Conservation (phyloP, 257 asterid species). For the Petunia axillaris region DNA sequence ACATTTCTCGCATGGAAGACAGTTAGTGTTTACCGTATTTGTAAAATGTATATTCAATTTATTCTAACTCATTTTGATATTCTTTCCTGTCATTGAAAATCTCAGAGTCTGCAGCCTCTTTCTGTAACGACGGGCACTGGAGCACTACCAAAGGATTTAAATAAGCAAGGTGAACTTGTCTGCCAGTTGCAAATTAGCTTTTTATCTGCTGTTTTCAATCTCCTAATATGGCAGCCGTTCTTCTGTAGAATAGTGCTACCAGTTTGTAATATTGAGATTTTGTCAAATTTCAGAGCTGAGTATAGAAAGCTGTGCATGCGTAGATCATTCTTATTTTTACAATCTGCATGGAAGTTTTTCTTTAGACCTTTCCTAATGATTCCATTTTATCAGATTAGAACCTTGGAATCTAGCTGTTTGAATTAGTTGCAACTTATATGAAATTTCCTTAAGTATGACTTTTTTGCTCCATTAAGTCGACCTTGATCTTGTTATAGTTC, state of each 20-base stretch:
- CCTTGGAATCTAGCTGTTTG: constrained; percentile 20
- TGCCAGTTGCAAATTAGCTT: not conserved
- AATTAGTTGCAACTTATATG: not conserved
- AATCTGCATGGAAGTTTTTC: not conserved
- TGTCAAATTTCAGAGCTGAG: not conserved
- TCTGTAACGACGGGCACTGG: constrained; percentile 19
- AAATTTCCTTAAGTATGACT: constrained; percentile 1
- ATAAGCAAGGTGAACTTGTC: constrained; percentile 27
- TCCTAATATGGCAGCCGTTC: not conserved
- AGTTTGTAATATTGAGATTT: constrained; percentile 1
- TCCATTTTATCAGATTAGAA: not conserved
- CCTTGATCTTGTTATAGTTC: not conserved
- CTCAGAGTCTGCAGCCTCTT: constrained; percentile 27
- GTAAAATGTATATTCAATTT: not conserved
- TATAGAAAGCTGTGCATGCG: not conserved
- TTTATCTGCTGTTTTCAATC: not conserved
- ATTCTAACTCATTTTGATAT: not conserved
- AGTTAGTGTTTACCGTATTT: constrained; percentile 1
- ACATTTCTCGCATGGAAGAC: not conserved
- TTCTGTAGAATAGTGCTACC: not conserved
- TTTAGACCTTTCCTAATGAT: constrained; percentile 3
- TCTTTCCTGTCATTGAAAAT: constrained; percentile 15
- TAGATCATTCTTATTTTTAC: not conserved
- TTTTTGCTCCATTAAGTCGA: not conserved
- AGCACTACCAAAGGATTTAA: constrained; percentile 21